Base-by-base conservation (phyloP, 768 basidiomycete species). In the Tubosaeta brunneosetosa region DNA sequence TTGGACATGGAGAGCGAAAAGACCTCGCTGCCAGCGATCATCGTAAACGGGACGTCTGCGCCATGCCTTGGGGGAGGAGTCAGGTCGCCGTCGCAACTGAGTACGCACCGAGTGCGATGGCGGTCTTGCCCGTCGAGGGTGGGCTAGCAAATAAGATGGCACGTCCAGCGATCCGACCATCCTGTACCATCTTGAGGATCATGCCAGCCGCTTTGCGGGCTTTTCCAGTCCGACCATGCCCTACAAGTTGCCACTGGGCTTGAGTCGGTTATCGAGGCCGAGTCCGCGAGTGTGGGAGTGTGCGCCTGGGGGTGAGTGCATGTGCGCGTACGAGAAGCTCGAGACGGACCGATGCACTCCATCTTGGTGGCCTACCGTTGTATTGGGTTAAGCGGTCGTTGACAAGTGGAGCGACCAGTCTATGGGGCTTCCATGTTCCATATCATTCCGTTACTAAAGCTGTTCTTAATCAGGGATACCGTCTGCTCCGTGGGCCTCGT, bases 1-100 rank as follows among this genome's bases (percentile, higher is more conserved):
- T 97, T 98, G 27, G 90, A 94, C 91, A 98, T 97, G 62, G 94
- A 92, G 33, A 97, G 78, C 41, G 94, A 97, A 75, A 95, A 98
- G 53, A 99, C 94, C 71, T 99, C 97, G 74, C 91, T 94, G 19
- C 87, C 97, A 16, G 94, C 91, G 63, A 99, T 93, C 84, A 92
- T 94, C 7, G 94, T 97, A 69, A 98, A 99, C 0, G 97, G 97
- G 1, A 98, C 95, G 62, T 97, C 97, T 10, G 86, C 62, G 0
- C 97, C 97, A 98, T 97, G 49, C 91, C 94, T 93, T 50, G 16
- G 13, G 41, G 22, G 7, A 6, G 6, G 11, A 16, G 38, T 57
- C 19, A 53, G 49, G 1, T 8, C 22, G 3, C 2, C 8, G 33
- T 2, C 22, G 34, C 9, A 11, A 32, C 13, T 11, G 32, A 22